These are phyloP conservation scores for Ceratobasidium sp. DNA, from an alignment of 1,284 basidiomycete genomes.

Conservation along the genomic window DNA sequence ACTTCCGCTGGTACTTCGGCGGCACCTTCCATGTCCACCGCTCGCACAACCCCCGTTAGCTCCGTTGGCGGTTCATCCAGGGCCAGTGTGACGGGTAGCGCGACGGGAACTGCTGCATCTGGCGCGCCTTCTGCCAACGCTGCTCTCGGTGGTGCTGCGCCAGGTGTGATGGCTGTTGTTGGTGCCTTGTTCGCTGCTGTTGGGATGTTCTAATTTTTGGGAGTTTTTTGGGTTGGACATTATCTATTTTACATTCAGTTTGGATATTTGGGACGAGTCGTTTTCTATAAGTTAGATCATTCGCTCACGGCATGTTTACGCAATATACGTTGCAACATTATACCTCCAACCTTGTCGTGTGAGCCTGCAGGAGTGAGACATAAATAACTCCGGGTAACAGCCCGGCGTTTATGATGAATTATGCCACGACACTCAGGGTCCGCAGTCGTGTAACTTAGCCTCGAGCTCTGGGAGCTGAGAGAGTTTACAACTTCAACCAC, in stretches of 20 bases:
- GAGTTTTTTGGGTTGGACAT: neutral
- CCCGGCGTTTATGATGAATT: constrained; percentile 6
- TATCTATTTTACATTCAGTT: constrained; percentile 28
- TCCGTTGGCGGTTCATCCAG: neutral
- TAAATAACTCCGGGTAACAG: constrained; percentile 21
- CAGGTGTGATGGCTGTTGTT: constrained; percentile 38
- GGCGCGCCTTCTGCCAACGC: constrained; percentile 25
- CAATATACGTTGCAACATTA: constrained; percentile 35
- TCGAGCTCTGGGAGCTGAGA: neutral
- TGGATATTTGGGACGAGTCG: constrained; percentile 3
- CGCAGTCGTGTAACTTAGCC: constrained; percentile 37
- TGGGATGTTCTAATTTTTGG: constrained; percentile 31
- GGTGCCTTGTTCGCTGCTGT: constrained; percentile 43
- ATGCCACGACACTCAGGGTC: constrained; percentile 46
- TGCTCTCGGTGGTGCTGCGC: constrained; percentile 21
- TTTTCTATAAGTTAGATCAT: neutral
- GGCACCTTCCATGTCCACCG: neutral
- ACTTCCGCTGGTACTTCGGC: neutral
- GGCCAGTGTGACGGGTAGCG: neutral
- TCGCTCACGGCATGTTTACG: constrained; percentile 11
- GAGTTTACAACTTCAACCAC: neutral
- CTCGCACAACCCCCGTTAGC: neutral
- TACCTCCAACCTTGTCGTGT: neutral
- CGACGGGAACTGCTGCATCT: constrained; percentile 32
- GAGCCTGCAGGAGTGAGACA: neutral